Conservation (phyloP, 768 basidiomycete genomes). For the Pleurotus djamor region DNA sequence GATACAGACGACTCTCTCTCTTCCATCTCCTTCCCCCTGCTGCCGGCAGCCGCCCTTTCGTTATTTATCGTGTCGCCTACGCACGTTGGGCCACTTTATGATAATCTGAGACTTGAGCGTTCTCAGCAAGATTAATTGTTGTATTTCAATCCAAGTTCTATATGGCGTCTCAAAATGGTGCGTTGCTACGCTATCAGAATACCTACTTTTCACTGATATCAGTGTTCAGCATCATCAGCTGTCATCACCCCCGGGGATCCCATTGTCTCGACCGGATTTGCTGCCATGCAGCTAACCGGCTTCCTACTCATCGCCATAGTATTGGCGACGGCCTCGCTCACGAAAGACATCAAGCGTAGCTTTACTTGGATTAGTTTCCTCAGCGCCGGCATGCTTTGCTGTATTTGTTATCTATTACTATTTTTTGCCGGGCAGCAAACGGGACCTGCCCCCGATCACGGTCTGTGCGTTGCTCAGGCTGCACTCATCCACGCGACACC, state of each 20-base stretch:
- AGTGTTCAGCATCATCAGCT: not conserved
- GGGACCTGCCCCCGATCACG: not conserved
- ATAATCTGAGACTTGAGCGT: not conserved
- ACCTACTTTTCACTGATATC: not conserved
- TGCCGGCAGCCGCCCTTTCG: not conserved
- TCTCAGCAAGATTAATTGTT: too few relatives aligned
- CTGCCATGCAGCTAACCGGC: not conserved
- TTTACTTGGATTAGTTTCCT: slow-evolving; percentile 1
- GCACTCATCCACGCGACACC: not conserved
- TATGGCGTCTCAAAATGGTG: not conserved
- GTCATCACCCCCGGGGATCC: not conserved
- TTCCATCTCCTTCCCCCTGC: not conserved
- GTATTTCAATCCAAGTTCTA: too few relatives aligned
- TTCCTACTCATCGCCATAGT: not conserved
- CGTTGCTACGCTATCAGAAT: not conserved
- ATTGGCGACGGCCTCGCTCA: not conserved
- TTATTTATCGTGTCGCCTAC: not conserved
- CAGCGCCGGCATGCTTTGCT: not conserved
- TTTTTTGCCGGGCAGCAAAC: slow-evolving; percentile 3
- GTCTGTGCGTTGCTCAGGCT: not conserved
- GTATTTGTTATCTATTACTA: not conserved
- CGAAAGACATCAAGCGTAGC: slow-evolving; percentile 1
- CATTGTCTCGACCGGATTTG: not conserved
- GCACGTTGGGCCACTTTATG: too few relatives aligned
- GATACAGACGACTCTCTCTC: not conserved